Evolutionary conservation across 306 rosid species (phyloP), one percentile per base, ranked within the genome.

Genomic region (Canavalia gladiata): DNA sequence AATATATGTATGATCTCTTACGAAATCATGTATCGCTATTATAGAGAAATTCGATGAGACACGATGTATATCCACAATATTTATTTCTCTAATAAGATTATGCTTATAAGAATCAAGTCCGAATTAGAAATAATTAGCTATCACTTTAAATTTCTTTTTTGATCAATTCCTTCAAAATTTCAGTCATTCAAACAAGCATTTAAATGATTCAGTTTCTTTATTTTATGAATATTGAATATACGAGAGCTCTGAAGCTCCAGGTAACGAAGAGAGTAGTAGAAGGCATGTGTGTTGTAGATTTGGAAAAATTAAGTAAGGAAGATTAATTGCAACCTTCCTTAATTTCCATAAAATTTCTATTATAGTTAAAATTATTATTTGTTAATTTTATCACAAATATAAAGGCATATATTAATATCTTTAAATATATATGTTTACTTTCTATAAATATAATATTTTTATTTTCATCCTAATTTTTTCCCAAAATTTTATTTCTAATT

Each of bases 241-340:
- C 39, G 29, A 7, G 28, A 50, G 69, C 33, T 7, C 34, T 25
- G 9, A 74, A 55, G 42, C 25, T 54, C 39, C 46, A 25, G 41
- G 30, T 29, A 6, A 5, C 1, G 13, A 66, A 50, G 11, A 12
- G 10, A 34, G 25, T 35, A 13, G 5, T 0, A 31, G 8, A 65
- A 37, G 39, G 51, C 10, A 52, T 68, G 2, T 33, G 6, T 12
- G 5, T 70, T 12, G 5, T 70, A 30, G 10, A 59, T 80, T 71
- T 46, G 58, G 55, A 56, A 56, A 43, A 56, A 43, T 51, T 3
- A 45, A 13, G 76, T 7, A 43, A 9, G 31, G 43, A 35, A 56
- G 6, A 46, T 34, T 12, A 34, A 37, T 37, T 25, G 7, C 39
- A 75, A 39, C 50, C 31, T 60, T 76, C 74, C 67, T 76, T 43